Evolutionary conservation across 2,329 filamentous ascomycete species (phyloP), one percentile per base, ranked within the genome.

Genomic region (Akanthomyces dipterigenus): DNA sequence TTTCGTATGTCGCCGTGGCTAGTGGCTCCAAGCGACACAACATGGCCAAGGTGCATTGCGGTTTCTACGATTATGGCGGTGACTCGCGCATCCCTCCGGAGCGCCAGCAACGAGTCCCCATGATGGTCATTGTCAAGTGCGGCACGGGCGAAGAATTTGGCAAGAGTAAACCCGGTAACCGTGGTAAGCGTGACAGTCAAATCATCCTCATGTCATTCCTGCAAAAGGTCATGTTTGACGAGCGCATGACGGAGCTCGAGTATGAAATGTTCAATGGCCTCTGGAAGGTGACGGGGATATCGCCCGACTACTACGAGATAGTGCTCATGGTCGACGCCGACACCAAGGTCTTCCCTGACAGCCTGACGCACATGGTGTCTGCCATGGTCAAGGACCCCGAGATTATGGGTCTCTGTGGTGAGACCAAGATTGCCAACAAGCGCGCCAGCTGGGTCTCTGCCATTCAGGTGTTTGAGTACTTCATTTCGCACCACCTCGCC

Each of bases 391-490:
- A 96, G 75, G 95, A 99, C 74, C 95, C 95, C 36, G 93, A 98
- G 69, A 96, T 99, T 76, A 99, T 99, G 95, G 95, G 95, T 70
- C 85, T 99, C 43, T 99, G 95, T 71, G 95, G 95, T 67, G 95
- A 99, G 80, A 99, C 95, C 20, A 99, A 99, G 84, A 99, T 99
- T 78, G 95, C 95, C 71, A 99, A 99, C 82, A 99, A 99, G 79
- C 88, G 89, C 46, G 86, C 89, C 64, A 93, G 86, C 69, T 99
- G 93, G 93, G 93, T 98, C 45, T 91, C 92, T 6, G 96, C 95
- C 78, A 99, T 99, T 69, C 95, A 99, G 76, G 96, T 99, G 31
- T 99, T 99, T 71, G 95, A 99, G 80, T 97, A 98, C 79, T 99
- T 98, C 80, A 95, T 99, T 77, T 98, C 95, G 2, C 95, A 99